Conservation (phyloP, 306 rosid genomes). For the Pueraria montana region DNA sequence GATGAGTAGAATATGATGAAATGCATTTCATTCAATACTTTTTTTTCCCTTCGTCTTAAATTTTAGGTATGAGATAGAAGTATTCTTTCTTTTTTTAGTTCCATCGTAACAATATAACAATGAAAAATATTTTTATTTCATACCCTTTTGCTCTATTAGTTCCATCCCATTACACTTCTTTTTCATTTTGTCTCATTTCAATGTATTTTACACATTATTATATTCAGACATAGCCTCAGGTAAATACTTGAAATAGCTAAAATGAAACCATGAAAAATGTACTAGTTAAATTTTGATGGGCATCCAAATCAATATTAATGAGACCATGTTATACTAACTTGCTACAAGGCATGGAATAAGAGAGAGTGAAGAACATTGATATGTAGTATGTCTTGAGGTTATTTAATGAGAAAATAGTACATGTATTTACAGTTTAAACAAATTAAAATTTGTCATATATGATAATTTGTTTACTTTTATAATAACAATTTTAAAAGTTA, state of each 20-base stretch:
- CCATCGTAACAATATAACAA: neutral
- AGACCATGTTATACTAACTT: neutral
- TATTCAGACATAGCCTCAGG: neutral
- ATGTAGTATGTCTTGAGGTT: neutral
- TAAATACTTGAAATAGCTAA: neutral
- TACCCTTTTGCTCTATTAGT: too few relatives aligned
- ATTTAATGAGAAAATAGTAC: neutral
- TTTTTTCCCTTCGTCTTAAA: neutral
- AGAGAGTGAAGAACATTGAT: neutral
- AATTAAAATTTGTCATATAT: too few relatives aligned
- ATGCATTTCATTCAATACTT: neutral
- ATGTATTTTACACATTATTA: neutral
- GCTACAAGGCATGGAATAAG: neutral
- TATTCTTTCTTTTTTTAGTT: too few relatives aligned
- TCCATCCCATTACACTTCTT: too few relatives aligned
- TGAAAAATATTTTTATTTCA: neutral
- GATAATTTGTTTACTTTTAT: too few relatives aligned
- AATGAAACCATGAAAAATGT: neutral
- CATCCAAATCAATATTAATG: neutral
- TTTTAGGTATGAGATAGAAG: neutral
- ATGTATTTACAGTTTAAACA: neutral
- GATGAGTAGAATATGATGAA: neutral
- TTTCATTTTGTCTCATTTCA: neutral
- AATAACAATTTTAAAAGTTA: too few relatives aligned
- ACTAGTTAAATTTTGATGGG: neutral